These are phyloP conservation scores for Xylona heveae DNA, from an alignment of 495 filamentous ascomycete species.

Conservation along the genomic window DNA sequence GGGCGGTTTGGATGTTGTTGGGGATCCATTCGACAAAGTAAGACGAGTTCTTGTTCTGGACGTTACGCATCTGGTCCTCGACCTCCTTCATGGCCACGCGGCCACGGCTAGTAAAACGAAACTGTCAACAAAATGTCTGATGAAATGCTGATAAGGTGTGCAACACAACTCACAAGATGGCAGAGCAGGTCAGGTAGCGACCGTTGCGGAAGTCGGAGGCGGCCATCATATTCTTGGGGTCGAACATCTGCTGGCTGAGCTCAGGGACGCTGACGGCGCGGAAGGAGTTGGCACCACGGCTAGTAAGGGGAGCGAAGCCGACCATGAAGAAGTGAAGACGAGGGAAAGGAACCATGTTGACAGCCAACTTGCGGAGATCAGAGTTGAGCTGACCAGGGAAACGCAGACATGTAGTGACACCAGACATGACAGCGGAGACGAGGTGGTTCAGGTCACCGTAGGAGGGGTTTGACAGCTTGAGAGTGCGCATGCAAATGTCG, in stretches of 20 bases:
- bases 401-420: conserved; percentile 93
- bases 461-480: conserved; percentile 94
- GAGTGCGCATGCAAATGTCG: conserved; percentile 99
- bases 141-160: not conserved
- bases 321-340: conserved; percentile 99
- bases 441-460: conserved; percentile 99
- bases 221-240: conserved; percentile 99
- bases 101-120: conserved; percentile 45
- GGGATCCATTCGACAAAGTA: conserved; percentile 99
- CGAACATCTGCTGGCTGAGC: conserved; percentile 99
- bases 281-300: conserved; percentile 86
- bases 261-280: conserved; percentile 93
- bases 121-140: not conserved
- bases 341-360: conserved; percentile 99
- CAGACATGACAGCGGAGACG: conserved; percentile 99
- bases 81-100: conserved; percentile 99
- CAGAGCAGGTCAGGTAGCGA: conserved; percentile 97
- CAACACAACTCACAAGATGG: conserved; percentile 51
- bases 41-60: conserved; percentile 99
- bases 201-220: conserved; percentile 99
- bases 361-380: conserved; percentile 95
- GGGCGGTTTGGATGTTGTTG: conserved; percentile 99
- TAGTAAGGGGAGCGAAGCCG: conserved; percentile 95
- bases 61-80: conserved; percentile 99
- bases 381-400: conserved; percentile 99